Evolutionary conservation across 1,284 basidiomycete species (phyloP).

Genomic region (Coniferiporia weirii): DNA sequence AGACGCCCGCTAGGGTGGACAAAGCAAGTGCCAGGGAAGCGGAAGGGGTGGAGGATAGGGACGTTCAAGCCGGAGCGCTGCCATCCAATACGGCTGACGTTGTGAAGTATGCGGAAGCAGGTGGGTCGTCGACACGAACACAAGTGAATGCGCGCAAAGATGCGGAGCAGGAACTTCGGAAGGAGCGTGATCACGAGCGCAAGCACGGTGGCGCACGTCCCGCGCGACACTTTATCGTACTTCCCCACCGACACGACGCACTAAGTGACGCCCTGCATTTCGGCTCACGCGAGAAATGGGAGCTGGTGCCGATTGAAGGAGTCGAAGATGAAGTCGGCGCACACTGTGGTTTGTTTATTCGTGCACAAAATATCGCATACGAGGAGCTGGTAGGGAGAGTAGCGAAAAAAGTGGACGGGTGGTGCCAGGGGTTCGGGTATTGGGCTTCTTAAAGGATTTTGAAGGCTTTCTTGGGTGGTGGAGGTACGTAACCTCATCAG

Average conservation of each 20-base stretch:
- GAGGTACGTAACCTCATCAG: too few relatives aligned
- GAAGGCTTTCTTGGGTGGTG: too few relatives aligned
- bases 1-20: conserved; percentile 26
- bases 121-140: conserved; percentile 1
- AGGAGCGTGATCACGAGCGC: conserved; percentile 27
- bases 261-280: conserved; percentile 27
- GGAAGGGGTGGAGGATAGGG: conserved; percentile 1
- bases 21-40: neutral
- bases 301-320: conserved; percentile 41
- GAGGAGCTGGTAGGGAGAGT: conserved; percentile 42
- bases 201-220: conserved; percentile 19
- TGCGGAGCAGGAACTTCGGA: conserved; percentile 26
- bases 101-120: conserved; percentile 24
- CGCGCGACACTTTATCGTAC: conserved; percentile 44
- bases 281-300: conserved; percentile 45
- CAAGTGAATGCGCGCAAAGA: conserved; percentile 22
- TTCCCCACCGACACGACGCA: conserved; percentile 28
- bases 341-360: conserved; percentile 51
- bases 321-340: conserved; percentile 50
- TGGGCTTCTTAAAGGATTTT: neutral
- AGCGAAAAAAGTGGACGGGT: conserved; percentile 36
- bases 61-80: conserved; percentile 16
- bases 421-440: conserved; percentile 30
- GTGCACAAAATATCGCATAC: conserved; percentile 44
- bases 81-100: conserved; percentile 23